Evolutionary conservation across 768 basidiomycete species (phyloP).

Genomic region (Melanogaster broomeanus): DNA sequence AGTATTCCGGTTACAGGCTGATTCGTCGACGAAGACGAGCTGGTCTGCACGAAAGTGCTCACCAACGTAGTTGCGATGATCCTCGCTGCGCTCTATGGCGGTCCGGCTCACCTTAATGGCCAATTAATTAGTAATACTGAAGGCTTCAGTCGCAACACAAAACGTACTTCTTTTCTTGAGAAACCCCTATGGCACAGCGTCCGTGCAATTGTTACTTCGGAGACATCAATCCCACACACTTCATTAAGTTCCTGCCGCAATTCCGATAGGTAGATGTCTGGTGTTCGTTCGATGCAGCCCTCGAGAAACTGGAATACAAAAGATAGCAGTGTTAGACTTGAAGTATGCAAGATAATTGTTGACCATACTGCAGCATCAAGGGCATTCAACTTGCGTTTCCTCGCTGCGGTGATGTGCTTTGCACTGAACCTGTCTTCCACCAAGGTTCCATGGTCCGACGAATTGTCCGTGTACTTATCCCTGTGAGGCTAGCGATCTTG

Average conservation of each 20-base stretch:
- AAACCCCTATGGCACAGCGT: background rate
- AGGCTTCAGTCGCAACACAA: background rate
- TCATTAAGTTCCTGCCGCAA: conserved; percentile 22
- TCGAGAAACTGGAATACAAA: conserved; percentile 14
- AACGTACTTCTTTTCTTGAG: background rate
- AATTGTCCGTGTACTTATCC: background rate
- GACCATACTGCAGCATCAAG: background rate
- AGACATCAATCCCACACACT: conserved; percentile 18
- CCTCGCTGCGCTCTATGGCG: conserved; percentile 5
- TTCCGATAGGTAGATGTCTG: conserved; percentile 33
- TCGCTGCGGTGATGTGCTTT: background rate
- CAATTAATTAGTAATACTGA: background rate
- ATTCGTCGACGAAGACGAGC: conserved; percentile 38
- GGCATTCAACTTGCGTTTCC: background rate
- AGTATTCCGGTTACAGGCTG: conserved; percentile 25
- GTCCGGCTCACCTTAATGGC: background rate
- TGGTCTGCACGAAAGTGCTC: conserved; percentile 9
- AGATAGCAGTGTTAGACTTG: background rate
- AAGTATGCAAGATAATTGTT: background rate
- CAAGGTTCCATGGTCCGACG: background rate
- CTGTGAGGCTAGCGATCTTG: background rate
- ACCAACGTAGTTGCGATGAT: background rate
- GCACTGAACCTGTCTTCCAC: background rate
- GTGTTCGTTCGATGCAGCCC: conserved; percentile 14
- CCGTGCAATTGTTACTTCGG: conserved; percentile 17